Evolutionary conservation across 2,329 filamentous ascomycete species (phyloP), one percentile per base, ranked within the genome.

Genomic region (Penicillium vulpinum): DNA sequence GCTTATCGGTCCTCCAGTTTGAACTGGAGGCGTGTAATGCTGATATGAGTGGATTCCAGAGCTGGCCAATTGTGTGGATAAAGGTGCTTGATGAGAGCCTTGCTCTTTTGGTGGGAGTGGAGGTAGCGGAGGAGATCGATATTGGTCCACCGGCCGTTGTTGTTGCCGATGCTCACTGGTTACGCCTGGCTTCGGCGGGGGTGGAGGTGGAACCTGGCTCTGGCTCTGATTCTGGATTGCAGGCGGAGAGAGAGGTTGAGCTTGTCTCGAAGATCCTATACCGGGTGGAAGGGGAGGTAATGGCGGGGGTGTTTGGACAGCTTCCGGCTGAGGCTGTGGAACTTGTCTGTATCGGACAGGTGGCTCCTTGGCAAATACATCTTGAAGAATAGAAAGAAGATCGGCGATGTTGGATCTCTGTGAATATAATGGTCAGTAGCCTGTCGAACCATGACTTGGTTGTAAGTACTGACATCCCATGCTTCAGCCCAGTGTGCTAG

Each of bases 291-390:
- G 79, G 52, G 89, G 89, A 57, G 89, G 89, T n/a, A 89, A 75
- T 13, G 88, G 86, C 31, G 89, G 88, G 47, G 87, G 85, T 56
- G 80, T 77, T 28, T 70, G 67, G n/a, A 62, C 60, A 36, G 66
- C 64, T 51, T 38, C 54, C 3, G 21, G 33, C 45, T 64, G 64
- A 10, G 74, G 66, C 39, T 74, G 66, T 56, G 68, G 71, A 41
- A 63, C 57, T 33, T 70, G 86, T 64, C 86, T 87, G 33, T 92
- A 86, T 58, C 94, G 86, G 4, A 97, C 90, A 0, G 94, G 94
- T 9, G 94, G 94, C 68, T 99, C 94, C 75, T 95, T 96, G 36
- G 92, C 88, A 71, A 99, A 99, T 22, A 97, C 82, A 52, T 94
- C 91, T 63, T 89, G 85, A 4, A 99, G 77, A 28, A 96, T 89